Evolutionary conservation across 768 basidiomycete species (phyloP).

Genomic region (Clavaria fumosa): DNA sequence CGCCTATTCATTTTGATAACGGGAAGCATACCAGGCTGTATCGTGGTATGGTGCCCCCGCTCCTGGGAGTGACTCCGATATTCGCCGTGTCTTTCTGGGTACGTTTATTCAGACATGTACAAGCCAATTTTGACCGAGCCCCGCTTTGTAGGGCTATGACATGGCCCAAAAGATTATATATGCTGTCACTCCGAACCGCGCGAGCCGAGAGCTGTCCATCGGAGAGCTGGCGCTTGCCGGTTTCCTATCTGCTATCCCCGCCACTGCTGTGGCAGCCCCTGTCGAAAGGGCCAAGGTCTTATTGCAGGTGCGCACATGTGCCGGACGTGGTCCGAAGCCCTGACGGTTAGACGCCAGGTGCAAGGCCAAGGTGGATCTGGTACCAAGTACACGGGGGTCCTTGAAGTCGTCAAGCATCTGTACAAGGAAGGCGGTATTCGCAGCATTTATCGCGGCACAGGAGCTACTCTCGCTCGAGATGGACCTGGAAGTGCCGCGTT

Average conservation of each 20-base stretch:
- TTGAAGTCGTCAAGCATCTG: slow-evolving; percentile 79
- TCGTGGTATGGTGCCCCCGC: slow-evolving; percentile 85
- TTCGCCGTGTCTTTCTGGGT: slow-evolving; percentile 99
- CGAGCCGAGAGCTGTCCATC: slow-evolving; percentile 43
- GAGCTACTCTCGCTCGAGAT: slow-evolving; percentile 88
- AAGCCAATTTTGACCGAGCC: slow-evolving; percentile 1
- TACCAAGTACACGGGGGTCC: slow-evolving; percentile 73
- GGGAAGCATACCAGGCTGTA: slow-evolving; percentile 43
- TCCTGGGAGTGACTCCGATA: slow-evolving; percentile 92
- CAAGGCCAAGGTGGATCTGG: slow-evolving; percentile 73
- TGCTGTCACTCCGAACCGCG: slow-evolving; percentile 63
- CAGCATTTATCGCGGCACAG: slow-evolving; percentile 85
- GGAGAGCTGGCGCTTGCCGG: slow-evolving; percentile 83
- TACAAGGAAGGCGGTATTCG: slow-evolving; percentile 88
- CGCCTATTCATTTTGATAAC: not conserved
- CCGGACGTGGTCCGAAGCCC: not conserved
- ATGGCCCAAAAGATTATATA: slow-evolving; percentile 79
- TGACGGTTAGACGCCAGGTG: slow-evolving; percentile 29
- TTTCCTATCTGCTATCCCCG: slow-evolving; percentile 85
- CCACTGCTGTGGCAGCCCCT: slow-evolving; percentile 86
- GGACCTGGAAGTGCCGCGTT: slow-evolving; percentile 95
- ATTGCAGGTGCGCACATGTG: slow-evolving; percentile 45
- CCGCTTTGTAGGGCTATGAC: slow-evolving; percentile 57
- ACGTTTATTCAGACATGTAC: slow-evolving; percentile 10
- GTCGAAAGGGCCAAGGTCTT: slow-evolving; percentile 95